phyloP scores from a whole-genome alignment of 2,329 filamentous ascomycete species.

The Eurotiales sp. region DNA sequence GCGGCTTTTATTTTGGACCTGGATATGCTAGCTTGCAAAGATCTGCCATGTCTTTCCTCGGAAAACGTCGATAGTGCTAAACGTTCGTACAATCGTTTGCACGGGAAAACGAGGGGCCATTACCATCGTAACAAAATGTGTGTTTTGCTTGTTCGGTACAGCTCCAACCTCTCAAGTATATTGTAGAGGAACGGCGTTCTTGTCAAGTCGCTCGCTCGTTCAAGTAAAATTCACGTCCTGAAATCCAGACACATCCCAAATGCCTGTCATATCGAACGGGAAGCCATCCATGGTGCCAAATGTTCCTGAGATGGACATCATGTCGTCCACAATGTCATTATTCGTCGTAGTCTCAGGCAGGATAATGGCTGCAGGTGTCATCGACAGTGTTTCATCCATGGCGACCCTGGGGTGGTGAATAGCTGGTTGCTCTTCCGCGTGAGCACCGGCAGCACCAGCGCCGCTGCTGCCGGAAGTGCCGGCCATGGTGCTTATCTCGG shows the following conservation, averaged over 20 bases:
- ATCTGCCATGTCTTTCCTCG: slow-evolving; percentile 5
- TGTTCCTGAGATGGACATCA: slow-evolving; percentile 45
- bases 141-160: slow-evolving; percentile 1
- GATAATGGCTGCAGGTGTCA: slow-evolving; percentile 37
- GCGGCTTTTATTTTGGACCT: not conserved
- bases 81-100: not conserved
- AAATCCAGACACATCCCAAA: slow-evolving; percentile 43
- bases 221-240: slow-evolving; percentile 34
- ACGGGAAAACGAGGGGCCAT: not conserved
- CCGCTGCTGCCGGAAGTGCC: too few relatives aligned
- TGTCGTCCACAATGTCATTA: slow-evolving; percentile 44
- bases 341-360: slow-evolving; percentile 43
- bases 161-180: too few relatives aligned
- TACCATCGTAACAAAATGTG: not conserved
- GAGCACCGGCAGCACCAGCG: slow-evolving; percentile 3
- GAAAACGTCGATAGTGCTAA: not conserved
- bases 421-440: slow-evolving; percentile 9
- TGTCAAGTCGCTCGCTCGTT: not conserved
- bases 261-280: slow-evolving; percentile 45
- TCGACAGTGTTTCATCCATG: slow-evolving; percentile 23
- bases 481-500: slow-evolving; percentile 20
- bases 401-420: slow-evolving; percentile 17
- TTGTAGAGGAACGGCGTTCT: too few relatives aligned
- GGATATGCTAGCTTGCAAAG: not conserved
- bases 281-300: slow-evolving; percentile 46